Conservation (phyloP, 345 rosid species). For the Linum tenue region DNA sequence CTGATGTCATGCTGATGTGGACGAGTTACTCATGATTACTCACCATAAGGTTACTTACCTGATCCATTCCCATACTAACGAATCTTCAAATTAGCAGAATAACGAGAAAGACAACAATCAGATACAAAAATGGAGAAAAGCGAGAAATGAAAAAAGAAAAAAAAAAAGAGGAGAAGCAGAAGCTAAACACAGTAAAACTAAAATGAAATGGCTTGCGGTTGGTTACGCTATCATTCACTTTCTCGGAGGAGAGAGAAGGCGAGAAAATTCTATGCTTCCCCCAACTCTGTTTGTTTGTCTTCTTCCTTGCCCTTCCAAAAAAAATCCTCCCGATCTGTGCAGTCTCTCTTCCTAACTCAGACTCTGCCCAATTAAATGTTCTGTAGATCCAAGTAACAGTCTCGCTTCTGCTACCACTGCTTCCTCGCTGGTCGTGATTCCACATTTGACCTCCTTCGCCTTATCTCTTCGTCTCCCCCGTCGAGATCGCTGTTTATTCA, state of each 20-base stretch:
- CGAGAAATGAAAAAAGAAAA: slow-evolving; percentile 1
- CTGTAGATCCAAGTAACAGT: slow-evolving; percentile 33
- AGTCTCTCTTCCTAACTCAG: not conserved
- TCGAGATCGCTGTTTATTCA: not conserved
- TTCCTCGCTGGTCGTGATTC: not conserved
- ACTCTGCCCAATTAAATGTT: slow-evolving; percentile 19
- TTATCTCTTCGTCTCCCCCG: not conserved
- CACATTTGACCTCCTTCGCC: too few relatives aligned
- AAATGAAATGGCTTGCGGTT: slow-evolving; percentile 9
- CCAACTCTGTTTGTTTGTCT: not conserved
- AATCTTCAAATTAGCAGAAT: not conserved
- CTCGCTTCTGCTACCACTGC: slow-evolving; percentile 3
- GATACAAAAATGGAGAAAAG: slow-evolving; percentile 8
- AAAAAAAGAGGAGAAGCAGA: not conserved
- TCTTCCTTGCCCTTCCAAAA: too few relatives aligned
- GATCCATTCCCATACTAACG: too few relatives aligned
- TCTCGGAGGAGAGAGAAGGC: slow-evolving; percentile 26
- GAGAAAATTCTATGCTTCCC: slow-evolving; percentile 17
- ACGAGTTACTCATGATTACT: too few relatives aligned
- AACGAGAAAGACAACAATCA: not conserved
- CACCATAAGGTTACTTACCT: too few relatives aligned
- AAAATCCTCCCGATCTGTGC: slow-evolving; percentile 27
- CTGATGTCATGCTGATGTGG: too few relatives aligned
- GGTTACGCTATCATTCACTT: slow-evolving; percentile 14
- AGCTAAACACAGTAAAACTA: not conserved